Evolutionary conservation across 305 asterid species (phyloP).

Genomic region (Rubia peregrina): DNA sequence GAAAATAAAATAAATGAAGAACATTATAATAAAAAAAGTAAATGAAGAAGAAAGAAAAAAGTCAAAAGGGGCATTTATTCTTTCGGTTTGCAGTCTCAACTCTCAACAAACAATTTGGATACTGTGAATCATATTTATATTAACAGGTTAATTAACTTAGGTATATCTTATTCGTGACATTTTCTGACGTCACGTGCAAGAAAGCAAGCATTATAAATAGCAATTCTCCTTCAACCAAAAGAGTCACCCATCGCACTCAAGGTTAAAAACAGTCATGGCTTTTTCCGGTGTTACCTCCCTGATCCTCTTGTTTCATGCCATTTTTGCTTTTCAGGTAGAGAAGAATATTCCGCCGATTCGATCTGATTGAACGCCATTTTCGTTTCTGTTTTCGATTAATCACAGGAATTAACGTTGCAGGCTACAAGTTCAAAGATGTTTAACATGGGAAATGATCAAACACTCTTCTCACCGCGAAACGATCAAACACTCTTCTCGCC

Average conservation of each 20-base stretch:
- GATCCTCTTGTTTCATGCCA: slow-evolving; percentile 24
- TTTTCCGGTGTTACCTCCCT: slow-evolving; percentile 19
- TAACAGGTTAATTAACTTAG: not conserved
- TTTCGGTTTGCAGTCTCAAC: no score
- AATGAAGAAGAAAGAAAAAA: no score
- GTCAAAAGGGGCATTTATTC: no score
- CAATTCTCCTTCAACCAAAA: not conserved
- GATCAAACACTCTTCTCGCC: not conserved
- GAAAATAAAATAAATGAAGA: no score
- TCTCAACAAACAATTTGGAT: no score
- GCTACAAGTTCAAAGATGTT: slow-evolving; percentile 10
- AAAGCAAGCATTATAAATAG: not conserved
- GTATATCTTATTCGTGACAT: not conserved
- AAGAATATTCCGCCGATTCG: not conserved
- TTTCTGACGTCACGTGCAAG: not conserved
- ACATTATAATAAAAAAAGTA: no score
- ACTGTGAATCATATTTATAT: no score
- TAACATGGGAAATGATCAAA: not conserved
- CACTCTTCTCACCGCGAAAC: not conserved
- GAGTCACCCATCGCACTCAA: not conserved
- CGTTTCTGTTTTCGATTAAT: not conserved
- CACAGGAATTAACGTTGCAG: slow-evolving; percentile 6
- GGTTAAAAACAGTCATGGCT: not conserved
- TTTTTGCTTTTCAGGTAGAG: slow-evolving; percentile 38
- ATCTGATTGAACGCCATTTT: not conserved